phyloP scores from a whole-genome alignment of 2,329 filamentous ascomycete species.

The Talaromyces islandicus region DNA sequence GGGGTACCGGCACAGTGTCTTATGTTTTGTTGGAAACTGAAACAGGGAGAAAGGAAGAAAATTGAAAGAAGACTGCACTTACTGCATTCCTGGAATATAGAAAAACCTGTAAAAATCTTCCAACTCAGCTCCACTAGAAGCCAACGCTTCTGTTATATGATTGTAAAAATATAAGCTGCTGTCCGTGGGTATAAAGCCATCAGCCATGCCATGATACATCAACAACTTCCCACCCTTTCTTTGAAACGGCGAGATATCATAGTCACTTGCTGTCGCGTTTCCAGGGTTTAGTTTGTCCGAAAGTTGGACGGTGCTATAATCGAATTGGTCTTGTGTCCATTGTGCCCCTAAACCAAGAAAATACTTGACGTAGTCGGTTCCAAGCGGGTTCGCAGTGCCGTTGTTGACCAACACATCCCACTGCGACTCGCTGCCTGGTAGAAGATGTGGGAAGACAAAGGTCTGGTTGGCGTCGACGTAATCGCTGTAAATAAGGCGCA shows the following conservation, averaged over 20 bases:
- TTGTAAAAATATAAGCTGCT: background rate
- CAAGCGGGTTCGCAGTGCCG: background rate
- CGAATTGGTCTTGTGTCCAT: constrained; percentile 14
- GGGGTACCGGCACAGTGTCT: constrained; percentile 7
- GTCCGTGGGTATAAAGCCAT: constrained; percentile 5
- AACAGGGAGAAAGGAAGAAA: background rate
- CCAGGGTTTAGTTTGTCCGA: constrained; percentile 4
- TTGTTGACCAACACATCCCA: constrained; percentile 14
- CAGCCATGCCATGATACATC: constrained; percentile 14
- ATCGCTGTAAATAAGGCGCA: constrained; percentile 38
- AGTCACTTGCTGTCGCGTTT: constrained; percentile 10
- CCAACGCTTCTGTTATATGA: background rate
- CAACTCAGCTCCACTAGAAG: background rate
- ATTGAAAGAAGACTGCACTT: background rate
- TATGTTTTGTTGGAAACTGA: background rate
- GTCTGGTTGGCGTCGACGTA: constrained; percentile 2
- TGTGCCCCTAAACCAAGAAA: background rate
- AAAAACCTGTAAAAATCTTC: constrained; percentile 4
- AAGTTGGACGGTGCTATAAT: constrained; percentile 33
- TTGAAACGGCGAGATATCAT: constrained; percentile 10
- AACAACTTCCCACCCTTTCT: constrained; percentile 12
- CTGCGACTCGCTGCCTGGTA: constrained; percentile 25
- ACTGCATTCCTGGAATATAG: constrained; percentile 1
- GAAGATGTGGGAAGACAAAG: background rate
- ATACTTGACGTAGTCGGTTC: background rate